Conservation (phyloP, 768 basidiomycete genomes). For the Xanthoconium purpureum region DNA sequence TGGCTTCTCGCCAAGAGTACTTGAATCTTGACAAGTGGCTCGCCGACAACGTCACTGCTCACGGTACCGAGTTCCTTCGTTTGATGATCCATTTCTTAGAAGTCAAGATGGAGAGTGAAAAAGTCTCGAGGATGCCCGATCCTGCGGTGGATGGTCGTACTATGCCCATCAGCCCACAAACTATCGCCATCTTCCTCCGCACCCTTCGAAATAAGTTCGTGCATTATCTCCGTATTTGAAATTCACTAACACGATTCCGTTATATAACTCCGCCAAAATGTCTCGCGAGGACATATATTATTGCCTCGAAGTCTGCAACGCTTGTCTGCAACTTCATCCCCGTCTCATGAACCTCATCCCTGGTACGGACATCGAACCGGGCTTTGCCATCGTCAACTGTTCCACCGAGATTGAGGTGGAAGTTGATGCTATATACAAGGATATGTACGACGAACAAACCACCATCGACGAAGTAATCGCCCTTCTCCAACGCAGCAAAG, state of each 20-base stretch:
- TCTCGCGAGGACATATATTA: constrained; percentile 76
- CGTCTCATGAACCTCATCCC: constrained; percentile 93
- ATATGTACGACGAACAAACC: constrained; percentile 96
- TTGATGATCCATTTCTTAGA: constrained; percentile 87
- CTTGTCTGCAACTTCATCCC: constrained; percentile 92
- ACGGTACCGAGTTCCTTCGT: constrained; percentile 83
- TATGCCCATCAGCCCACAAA: constrained; percentile 82
- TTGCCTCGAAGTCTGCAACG: constrained; percentile 88
- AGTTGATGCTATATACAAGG: constrained; percentile 93
- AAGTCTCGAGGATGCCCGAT: constrained; percentile 69
- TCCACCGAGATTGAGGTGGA: constrained; percentile 86
- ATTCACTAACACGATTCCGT: background rate
- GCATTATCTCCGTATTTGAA: background rate
- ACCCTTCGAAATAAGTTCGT: constrained; percentile 80
- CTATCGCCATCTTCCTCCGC: constrained; percentile 89
- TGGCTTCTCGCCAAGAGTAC: constrained; percentile 91
- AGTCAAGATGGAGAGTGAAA: constrained; percentile 91
- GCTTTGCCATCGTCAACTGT: constrained; percentile 85
- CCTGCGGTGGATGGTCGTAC: constrained; percentile 75
- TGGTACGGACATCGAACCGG: constrained; percentile 83
- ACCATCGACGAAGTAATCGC: constrained; percentile 92
- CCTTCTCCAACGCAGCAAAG: constrained; percentile 82
- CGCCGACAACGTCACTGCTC: constrained; percentile 76
- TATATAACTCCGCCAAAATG: constrained; percentile 66
- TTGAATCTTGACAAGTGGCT: constrained; percentile 97